Conservation (phyloP, 805 yeast genomes). For the Grigorovia humatica region DNA sequence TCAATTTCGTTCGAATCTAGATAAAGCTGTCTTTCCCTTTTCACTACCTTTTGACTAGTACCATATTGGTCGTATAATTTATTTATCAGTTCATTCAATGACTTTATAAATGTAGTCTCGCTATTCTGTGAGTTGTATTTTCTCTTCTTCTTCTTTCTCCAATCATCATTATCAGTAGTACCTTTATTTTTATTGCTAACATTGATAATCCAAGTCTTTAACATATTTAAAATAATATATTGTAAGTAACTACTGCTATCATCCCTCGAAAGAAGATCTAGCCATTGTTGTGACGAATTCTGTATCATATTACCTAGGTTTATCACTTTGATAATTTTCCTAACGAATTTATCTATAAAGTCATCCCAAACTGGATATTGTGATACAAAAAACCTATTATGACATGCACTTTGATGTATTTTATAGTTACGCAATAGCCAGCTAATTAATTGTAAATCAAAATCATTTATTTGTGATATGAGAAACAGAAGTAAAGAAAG, state of each 20-base stretch:
- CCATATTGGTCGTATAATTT: not conserved
- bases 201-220: not conserved
- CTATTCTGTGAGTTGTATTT: conserved; percentile 5
- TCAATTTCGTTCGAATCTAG: not conserved
- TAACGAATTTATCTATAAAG: conserved; percentile 9
- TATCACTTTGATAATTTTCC: conserved; percentile 6
- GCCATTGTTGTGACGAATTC: not conserved
- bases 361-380: conserved; percentile 10
- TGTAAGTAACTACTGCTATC: not conserved
- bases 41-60: not conserved
- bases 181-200: not conserved
- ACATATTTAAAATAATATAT: not conserved
- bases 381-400: not conserved
- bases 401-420: not conserved
- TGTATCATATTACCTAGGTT: conserved; percentile 8
- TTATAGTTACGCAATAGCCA: conserved; percentile 8
- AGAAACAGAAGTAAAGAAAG: conserved; percentile 5
- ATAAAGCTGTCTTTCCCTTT: not conserved
- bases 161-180: conserved; percentile 3
- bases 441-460: conserved; percentile 11
- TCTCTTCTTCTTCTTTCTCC: conserved; percentile 16
- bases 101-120: conserved; percentile 1
- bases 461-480: conserved; percentile 10
- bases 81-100: not conserved
- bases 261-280: conserved; percentile 6